A percentile compares a stretch with the other conserved stretches of the same genome.
These are phyloP conservation scores for Malassezia sympodialis DNA, from an alignment of 1,284 basidiomycete species.

Conservation along the genomic window DNA sequence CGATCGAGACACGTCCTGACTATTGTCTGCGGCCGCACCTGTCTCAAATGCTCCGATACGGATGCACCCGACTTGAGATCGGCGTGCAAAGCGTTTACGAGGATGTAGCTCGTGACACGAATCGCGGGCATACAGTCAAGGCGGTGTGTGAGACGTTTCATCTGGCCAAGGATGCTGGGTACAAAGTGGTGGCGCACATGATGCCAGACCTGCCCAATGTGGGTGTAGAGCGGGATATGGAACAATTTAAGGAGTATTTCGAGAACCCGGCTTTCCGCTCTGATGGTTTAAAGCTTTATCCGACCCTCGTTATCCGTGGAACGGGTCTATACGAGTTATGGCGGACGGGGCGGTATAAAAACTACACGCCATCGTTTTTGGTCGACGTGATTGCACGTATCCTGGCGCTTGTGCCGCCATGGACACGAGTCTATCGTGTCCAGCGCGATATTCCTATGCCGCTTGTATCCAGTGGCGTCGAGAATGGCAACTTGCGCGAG, in stretches of 20 bases:
- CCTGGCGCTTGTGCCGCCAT: constrained; percentile 90
- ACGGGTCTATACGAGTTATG: constrained; percentile 95
- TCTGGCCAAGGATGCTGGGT: constrained; percentile 94
- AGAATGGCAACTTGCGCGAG: constrained; percentile 95
- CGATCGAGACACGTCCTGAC: constrained; percentile 95
- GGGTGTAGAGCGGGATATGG: constrained; percentile 89
- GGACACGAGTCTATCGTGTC: constrained; percentile 97
- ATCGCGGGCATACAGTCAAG: constrained; percentile 87
- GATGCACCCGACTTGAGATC: constrained; percentile 94
- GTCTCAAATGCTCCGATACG: constrained; percentile 96
- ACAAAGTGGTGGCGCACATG: constrained; percentile 68
- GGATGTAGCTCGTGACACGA: constrained; percentile 95
- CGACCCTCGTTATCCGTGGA: constrained; percentile 92
- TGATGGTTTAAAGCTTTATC: constrained; percentile 96
- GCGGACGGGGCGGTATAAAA: constrained; percentile 93
- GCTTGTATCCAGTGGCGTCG: constrained; percentile 73
- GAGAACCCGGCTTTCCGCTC: constrained; percentile 96
- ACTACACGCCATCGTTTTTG: constrained; percentile 94
- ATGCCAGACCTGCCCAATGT: constrained; percentile 73
- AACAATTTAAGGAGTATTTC: constrained; percentile 96
- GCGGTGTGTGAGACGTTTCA: constrained; percentile 97
- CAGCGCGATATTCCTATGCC: constrained; percentile 45
- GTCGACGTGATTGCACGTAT: constrained; percentile 95
- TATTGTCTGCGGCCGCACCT: constrained; percentile 96
- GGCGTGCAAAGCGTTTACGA: constrained; percentile 98